These are phyloP conservation scores for Yamadazyma atmosphaerica DNA, from an alignment of 1,139 yeast species.

Conservation along the genomic window DNA sequence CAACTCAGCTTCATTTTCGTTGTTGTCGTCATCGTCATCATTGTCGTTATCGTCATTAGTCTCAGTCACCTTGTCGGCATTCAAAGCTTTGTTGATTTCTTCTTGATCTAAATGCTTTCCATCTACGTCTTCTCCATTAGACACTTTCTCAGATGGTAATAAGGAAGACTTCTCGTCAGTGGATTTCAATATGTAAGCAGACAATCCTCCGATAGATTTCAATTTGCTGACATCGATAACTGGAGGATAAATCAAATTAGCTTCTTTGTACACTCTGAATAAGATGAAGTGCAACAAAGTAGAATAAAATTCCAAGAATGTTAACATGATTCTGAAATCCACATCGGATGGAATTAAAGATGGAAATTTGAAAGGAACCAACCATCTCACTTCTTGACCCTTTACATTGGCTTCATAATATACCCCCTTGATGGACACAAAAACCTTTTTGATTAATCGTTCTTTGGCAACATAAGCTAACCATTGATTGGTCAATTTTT, in stretches of 20 bases:
- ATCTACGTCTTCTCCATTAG: conserved; percentile 37
- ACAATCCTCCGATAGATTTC: conserved; percentile 88
- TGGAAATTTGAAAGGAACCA: conserved; percentile 95
- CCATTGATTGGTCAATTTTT: conserved; percentile 89
- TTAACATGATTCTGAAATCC: conserved; percentile 95
- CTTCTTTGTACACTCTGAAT: conserved; percentile 80
- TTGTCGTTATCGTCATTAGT: conserved; percentile 28
- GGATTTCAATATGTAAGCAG: conserved; percentile 67
- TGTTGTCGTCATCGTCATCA: conserved; percentile 19
- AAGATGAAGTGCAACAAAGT: conserved; percentile 86
- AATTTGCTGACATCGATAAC: conserved; percentile 67
- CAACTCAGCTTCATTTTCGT: conserved; percentile 46
- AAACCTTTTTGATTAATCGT: conserved; percentile 78
- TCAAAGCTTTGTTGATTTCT: conserved; percentile 52
- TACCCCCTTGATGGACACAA: conserved; percentile 96
- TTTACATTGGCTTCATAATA: conserved; percentile 87
- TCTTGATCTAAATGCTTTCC: conserved; percentile 40
- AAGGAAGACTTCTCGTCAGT: conserved; percentile 41
- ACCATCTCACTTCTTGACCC: conserved; percentile 95
- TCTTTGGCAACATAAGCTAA: conserved; percentile 89
- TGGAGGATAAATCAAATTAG: conserved; percentile 90
- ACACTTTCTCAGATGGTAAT: conserved; percentile 31
- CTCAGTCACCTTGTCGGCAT: conserved; percentile 39
- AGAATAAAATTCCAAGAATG: conserved; percentile 93
- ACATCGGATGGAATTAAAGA: conserved; percentile 92